A percentile compares a stretch with the other conserved stretches of the same genome.
Evolutionary conservation across 2,329 filamentous ascomycete genomes (phyloP).

Genomic region (Ascochyta clinopodiicola): DNA sequence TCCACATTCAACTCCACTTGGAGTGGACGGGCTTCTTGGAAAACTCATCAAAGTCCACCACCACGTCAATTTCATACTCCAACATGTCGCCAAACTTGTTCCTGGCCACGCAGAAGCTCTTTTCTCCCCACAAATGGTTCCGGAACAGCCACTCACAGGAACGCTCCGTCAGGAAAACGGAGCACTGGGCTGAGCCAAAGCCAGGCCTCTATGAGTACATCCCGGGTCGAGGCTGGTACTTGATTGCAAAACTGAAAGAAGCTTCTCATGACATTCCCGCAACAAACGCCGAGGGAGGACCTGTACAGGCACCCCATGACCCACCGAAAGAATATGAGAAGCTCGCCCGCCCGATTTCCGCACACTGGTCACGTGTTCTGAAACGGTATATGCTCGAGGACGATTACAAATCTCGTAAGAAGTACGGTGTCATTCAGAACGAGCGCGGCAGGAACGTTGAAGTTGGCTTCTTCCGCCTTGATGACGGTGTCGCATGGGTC

Average conservation of each 20-base stretch:
- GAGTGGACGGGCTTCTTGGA: background rate
- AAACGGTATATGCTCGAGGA: slow-evolving; percentile 57
- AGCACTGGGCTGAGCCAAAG: slow-evolving; percentile 57
- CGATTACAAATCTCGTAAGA: slow-evolving; percentile 57
- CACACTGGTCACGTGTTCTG: slow-evolving; percentile 58
- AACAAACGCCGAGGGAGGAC: slow-evolving; percentile 28
- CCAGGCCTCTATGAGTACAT: slow-evolving; percentile 59
- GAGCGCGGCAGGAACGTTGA: slow-evolving; percentile 48
- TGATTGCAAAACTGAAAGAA: slow-evolving; percentile 51
- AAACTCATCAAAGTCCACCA: background rate
- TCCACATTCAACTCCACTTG: slow-evolving; percentile 18
- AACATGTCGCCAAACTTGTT: slow-evolving; percentile 60
- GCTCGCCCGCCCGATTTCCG: slow-evolving; percentile 41
- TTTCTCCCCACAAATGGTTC: slow-evolving; percentile 60
- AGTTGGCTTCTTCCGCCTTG: slow-evolving; percentile 57
- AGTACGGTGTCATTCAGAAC: slow-evolving; percentile 50
- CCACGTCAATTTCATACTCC: slow-evolving; percentile 8
- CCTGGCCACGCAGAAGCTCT: slow-evolving; percentile 56
- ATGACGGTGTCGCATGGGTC: slow-evolving; percentile 58
- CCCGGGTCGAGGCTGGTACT: slow-evolving; percentile 58
- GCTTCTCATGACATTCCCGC: slow-evolving; percentile 33
- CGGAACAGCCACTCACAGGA: slow-evolving; percentile 46
- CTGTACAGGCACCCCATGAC: slow-evolving; percentile 15
- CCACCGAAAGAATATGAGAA: slow-evolving; percentile 30
- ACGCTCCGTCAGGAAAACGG: slow-evolving; percentile 50